Evolutionary conservation across 208 protist genomes (phyloP).

Genomic region (Trypanosoma lewisi): DNA sequence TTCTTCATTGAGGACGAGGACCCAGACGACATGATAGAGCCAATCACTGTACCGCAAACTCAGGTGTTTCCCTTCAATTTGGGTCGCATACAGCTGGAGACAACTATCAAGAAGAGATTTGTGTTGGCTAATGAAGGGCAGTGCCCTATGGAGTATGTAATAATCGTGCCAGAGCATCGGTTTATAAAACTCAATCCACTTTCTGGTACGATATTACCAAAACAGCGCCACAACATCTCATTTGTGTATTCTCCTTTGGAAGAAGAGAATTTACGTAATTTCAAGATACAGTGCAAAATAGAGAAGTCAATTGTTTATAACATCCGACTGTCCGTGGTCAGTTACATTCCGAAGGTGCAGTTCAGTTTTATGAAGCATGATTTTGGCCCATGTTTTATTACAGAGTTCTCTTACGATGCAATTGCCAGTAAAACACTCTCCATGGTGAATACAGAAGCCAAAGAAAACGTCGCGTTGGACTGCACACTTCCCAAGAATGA

Average conservation of each 20-base stretch:
- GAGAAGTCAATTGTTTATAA: conserved; percentile 84
- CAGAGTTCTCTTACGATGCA: conserved; percentile 44
- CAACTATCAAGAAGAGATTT: conserved; percentile 63
- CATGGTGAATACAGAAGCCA: conserved; percentile 89
- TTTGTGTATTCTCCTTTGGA: conserved; percentile 81
- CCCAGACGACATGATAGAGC: conserved; percentile 17
- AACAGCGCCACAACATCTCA: conserved; percentile 59
- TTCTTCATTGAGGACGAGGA: conserved; percentile 69
- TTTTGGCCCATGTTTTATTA: conserved; percentile 93
- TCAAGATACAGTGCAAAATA: conserved; percentile 75
- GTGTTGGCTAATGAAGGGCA: conserved; percentile 90
- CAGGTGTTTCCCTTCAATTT: conserved; percentile 77
- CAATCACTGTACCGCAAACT: conserved; percentile 32
- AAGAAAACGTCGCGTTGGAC: conserved; percentile 83
- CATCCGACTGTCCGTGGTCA: conserved; percentile 74
- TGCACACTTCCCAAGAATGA: conserved; percentile 75
- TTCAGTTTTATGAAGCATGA: conserved; percentile 86
- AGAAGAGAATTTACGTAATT: conserved; percentile 70
- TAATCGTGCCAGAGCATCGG: conserved; percentile 40
- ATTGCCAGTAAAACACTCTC: conserved; percentile 52
- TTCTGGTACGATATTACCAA: conserved; percentile 64
- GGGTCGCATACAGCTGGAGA: conserved; percentile 93
- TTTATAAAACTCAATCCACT: conserved; percentile 55
- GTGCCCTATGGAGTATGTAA: conserved; percentile 86
- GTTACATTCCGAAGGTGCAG: conserved; percentile 83